phyloP scores from a whole-genome alignment of 768 basidiomycete genomes.

The Trametes cinnabarina region DNA sequence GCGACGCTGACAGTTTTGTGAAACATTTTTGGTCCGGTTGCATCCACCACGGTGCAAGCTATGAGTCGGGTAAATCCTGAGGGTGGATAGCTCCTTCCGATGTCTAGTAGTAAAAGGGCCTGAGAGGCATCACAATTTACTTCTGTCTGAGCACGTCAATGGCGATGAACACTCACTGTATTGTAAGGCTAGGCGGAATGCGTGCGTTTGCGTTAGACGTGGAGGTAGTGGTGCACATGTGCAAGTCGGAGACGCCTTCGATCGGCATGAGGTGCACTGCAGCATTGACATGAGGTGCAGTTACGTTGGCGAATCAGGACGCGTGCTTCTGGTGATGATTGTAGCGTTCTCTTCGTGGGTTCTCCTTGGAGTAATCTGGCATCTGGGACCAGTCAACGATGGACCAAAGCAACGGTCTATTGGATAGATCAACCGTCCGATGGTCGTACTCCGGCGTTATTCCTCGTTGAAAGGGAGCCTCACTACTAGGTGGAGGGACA shows the following conservation, averaged over 20 bases:
- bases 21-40: too few species aligned
- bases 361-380: neutral
- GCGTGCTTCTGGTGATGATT: neutral
- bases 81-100: too few species aligned
- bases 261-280: too few species aligned
- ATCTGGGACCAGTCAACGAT: neutral
- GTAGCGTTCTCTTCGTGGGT: neutral
- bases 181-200: neutral
- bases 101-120: too few species aligned
- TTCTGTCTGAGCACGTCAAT: neutral
- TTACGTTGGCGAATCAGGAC: neutral
- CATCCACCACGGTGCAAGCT: too few species aligned
- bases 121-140: neutral
- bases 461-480: neutral
- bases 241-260: too few species aligned
- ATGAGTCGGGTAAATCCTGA: too few species aligned
- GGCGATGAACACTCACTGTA: neutral
- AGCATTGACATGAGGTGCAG: neutral
- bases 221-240: too few species aligned
- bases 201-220: neutral
- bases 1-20: too few species aligned
- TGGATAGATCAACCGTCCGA: constrained; percentile 9
- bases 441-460: constrained; percentile 18
- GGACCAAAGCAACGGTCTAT: neutral
- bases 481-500: neutral